phyloP scores from a whole-genome alignment of 2,329 filamentous ascomycete genomes.

The Myriosclerotinia curreyana region DNA sequence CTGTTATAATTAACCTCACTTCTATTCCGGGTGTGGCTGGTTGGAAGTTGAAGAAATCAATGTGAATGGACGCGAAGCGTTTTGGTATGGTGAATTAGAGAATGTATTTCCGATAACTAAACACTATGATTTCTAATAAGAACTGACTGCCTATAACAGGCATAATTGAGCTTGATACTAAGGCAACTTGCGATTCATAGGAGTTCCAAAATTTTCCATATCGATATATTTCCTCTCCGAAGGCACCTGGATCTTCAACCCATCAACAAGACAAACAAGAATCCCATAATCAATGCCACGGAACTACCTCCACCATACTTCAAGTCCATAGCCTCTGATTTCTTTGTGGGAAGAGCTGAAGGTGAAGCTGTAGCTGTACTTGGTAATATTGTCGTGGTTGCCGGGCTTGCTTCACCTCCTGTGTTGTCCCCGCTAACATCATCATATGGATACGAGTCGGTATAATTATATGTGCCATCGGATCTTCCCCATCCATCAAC shows the following conservation, averaged over 20 bases:
- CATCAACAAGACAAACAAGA: slow-evolving; percentile 17
- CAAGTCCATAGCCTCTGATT: slow-evolving; percentile 13
- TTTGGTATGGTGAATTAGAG: neutral
- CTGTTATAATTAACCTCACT: neutral
- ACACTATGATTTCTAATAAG: neutral
- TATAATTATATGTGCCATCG: slow-evolving; percentile 28
- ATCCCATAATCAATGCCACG: slow-evolving; percentile 10
- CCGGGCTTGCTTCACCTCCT: slow-evolving; percentile 17
- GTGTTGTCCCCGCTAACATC: slow-evolving; percentile 22
- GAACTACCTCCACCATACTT: slow-evolving; percentile 9
- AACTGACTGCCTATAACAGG: too few species aligned
- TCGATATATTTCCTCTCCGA: neutral
- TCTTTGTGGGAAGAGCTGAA: slow-evolving; percentile 5
- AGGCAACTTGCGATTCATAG: neutral
- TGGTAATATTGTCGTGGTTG: neutral
- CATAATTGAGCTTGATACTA: neutral
- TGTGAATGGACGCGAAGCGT: neutral
- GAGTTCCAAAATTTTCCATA: neutral
- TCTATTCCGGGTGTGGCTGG: too few species aligned
- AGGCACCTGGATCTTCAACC: neutral
- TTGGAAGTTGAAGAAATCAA: neutral
- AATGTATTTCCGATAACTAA: neutral
- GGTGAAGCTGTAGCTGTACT: neutral
- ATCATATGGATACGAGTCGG: slow-evolving; percentile 30
- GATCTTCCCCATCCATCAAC: slow-evolving; percentile 26